These are phyloP conservation scores for Botrytis cinerea DNA, from an alignment of 2,329 filamentous ascomycete species.

Conservation along the genomic window DNA sequence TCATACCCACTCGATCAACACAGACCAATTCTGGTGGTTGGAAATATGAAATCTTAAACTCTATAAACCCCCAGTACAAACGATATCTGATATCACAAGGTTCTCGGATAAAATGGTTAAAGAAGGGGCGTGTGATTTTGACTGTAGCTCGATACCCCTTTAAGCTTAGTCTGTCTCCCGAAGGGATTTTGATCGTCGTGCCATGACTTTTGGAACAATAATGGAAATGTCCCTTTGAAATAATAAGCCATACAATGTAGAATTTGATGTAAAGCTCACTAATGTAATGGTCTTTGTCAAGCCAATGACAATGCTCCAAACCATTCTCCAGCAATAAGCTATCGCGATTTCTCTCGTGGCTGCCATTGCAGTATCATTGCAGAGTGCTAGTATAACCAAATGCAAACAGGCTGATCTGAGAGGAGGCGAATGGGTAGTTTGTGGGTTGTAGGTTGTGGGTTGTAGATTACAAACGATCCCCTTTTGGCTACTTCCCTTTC, in stretches of 20 bases:
- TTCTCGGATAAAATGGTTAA: not conserved
- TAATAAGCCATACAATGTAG: not conserved
- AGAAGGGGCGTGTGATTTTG: not conserved
- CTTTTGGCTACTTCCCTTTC: not conserved
- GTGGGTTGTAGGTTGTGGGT: not conserved
- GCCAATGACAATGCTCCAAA: not conserved
- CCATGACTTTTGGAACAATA: not conserved
- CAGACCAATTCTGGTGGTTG: too few relatives aligned
- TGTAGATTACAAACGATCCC: not conserved
- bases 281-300: not conserved
- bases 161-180: not conserved
- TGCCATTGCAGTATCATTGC: not conserved
- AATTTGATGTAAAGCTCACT: not conserved
- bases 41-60: too few relatives aligned
- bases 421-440: not conserved
- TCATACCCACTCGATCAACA: not conserved
- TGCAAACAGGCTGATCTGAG: not conserved
- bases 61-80: too few relatives aligned
- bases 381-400: not conserved
- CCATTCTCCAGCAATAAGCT: too few relatives aligned
- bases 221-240: not conserved
- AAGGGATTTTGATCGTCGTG: not conserved
- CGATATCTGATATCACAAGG: not conserved
- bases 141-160: not conserved
- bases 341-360: not conserved